Evolutionary conservation across 1,284 basidiomycete species (phyloP), one percentile per base, ranked within the genome.

Genomic region (Trichosporon sp.): DNA sequence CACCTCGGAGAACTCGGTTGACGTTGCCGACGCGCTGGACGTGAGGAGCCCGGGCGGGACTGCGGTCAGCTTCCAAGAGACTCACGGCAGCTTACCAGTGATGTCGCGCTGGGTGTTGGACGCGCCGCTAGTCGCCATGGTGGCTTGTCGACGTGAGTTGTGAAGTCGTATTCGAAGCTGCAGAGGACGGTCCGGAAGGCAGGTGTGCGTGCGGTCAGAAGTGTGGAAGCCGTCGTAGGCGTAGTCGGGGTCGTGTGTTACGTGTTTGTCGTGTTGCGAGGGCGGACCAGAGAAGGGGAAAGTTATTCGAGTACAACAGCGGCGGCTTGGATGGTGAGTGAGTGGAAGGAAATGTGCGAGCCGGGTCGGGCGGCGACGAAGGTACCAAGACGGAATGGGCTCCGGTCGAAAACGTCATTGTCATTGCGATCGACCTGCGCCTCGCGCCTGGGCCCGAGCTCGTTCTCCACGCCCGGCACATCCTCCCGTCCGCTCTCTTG

Each of bases 1-100:
- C 65, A 86, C 88, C 82, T 92, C 91, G 71, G 77, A 72, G 65
- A 82, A 83, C 65, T 83, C 80, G 38, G 78, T 77, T 1, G 68
- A 60, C 1, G 68, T 27, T 9, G 67, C 62, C 12, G 51, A 62
- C n/a, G 62, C 62, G n/a, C 32, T 34, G 32, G 35, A 18, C 9
- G 35, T 34, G 15, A 62, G 32, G 21, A 32, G 31, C 2, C 27
- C 62, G 4, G 62, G 35, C 35, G 62, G 62, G 56, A 60, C 56
- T 60, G 56, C 1, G 15, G 27, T 60, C 56, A 64, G 62, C 38
- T 42, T n/a, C 12, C 9, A 21, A 31, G 15, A 2, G 27, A 8
- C 18, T 25, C 62, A n/a, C 11, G 35, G 2, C 6, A 63, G 34
- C 32, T 63, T 27, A 63, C 62, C 62, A 38, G 34, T 63, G 21